Conservation (phyloP, 306 rosid genomes). For the Cicer cuneatum region DNA sequence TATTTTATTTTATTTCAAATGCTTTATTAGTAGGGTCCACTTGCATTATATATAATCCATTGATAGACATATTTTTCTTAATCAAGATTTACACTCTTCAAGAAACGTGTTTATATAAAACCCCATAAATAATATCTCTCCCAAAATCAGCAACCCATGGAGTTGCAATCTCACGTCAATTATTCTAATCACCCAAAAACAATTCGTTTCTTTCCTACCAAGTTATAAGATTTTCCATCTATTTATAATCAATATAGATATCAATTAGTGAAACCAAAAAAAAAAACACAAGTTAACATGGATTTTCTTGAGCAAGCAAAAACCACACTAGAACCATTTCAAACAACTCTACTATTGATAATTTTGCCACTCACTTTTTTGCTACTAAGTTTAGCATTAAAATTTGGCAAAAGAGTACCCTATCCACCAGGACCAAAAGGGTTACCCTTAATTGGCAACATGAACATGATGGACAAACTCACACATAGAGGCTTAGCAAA, state of each 20-base stretch:
- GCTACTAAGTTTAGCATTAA: conserved; percentile 32
- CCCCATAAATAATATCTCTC: conserved; percentile 24
- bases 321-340: conserved; percentile 40
- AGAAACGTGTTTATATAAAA: neutral
- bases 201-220: neutral
- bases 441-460: conserved; percentile 71
- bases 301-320: conserved; percentile 44
- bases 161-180: conserved; percentile 31
- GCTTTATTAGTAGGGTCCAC: neutral
- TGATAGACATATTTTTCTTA: neutral
- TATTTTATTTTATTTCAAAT: neutral
- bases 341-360: conserved; percentile 1
- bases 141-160: neutral
- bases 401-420: conserved; percentile 37
- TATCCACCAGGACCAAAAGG: conserved; percentile 84
- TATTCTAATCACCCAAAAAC: neutral
- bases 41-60: neutral
- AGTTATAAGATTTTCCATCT: neutral
- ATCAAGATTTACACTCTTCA: neutral
- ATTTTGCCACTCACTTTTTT: conserved; percentile 43
- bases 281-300: conserved; percentile 38
- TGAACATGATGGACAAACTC: conserved; percentile 68
- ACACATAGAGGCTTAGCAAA: conserved; percentile 78
- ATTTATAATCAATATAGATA: neutral
- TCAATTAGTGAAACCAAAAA: neutral